These are phyloP conservation scores for Hypoxylon sp. DNA, from an alignment of 2,329 filamentous ascomycete species.

Conservation along the genomic window DNA sequence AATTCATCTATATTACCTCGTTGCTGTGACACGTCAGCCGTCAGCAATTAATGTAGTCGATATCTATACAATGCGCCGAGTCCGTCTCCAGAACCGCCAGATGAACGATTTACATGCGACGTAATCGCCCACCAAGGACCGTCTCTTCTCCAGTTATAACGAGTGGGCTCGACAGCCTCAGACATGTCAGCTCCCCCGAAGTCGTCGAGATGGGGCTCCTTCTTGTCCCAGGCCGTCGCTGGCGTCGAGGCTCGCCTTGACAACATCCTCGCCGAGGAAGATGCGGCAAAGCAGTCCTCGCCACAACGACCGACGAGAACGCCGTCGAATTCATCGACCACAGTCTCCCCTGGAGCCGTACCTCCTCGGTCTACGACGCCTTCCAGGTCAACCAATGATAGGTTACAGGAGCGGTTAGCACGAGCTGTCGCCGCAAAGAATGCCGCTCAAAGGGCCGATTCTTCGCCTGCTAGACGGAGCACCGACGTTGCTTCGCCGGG, in stretches of 20 bases:
- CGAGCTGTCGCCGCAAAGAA: slow-evolving; percentile 84
- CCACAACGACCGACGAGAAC: slow-evolving; percentile 54
- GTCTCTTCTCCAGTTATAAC: slow-evolving; percentile 1
- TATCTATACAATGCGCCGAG: slow-evolving; percentile 43
- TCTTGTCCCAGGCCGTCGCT: slow-evolving; percentile 90
- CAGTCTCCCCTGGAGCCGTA: slow-evolving; percentile 47
- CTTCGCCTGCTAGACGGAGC: slow-evolving; percentile 59
- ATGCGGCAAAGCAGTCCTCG: slow-evolving; percentile 60
- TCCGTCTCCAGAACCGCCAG: slow-evolving; percentile 26
- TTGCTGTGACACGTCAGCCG: slow-evolving; percentile 41
- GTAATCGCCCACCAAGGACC: slow-evolving; percentile 18
- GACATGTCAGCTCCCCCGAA: slow-evolving; percentile 64
- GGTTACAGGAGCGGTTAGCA: slow-evolving; percentile 89
- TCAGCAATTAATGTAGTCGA: slow-evolving; percentile 22
- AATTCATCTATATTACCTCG: slow-evolving; percentile 11
- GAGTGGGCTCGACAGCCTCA: slow-evolving; percentile 27
- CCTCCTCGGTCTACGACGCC: slow-evolving; percentile 53
- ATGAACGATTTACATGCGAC: slow-evolving; percentile 35
- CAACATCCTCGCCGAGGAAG: slow-evolving; percentile 87
- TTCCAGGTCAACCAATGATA: slow-evolving; percentile 79
- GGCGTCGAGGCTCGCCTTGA: slow-evolving; percentile 94
- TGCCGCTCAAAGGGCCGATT: slow-evolving; percentile 60
- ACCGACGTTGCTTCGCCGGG: slow-evolving; percentile 51
- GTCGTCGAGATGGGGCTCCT: slow-evolving; percentile 78
- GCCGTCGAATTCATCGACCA: slow-evolving; percentile 47